Percentiles rank a stretch among this genome's conserved stretches.
Evolutionary conservation across 1,139 yeast genomes (phyloP).

Genomic region (Candida gigantensis): DNA sequence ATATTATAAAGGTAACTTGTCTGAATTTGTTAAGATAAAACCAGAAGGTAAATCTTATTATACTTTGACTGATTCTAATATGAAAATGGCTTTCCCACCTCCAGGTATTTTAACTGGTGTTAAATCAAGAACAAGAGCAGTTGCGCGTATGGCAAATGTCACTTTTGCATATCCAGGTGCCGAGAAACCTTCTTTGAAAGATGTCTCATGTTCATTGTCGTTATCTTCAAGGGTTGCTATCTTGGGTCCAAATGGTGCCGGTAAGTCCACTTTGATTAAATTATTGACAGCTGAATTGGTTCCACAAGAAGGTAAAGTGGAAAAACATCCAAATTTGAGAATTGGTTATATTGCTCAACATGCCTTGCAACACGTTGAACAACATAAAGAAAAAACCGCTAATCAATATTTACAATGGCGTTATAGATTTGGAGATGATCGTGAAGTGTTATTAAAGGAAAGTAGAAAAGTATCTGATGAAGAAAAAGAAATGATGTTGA

Average conservation of each 20-base stretch:
- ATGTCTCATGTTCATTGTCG: constrained; percentile 86
- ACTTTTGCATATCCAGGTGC: constrained; percentile 92
- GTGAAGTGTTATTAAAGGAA: constrained; percentile 92
- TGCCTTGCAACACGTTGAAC: constrained; percentile 95
- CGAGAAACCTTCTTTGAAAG: constrained; percentile 71
- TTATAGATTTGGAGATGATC: constrained; percentile 95
- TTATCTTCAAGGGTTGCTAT: constrained; percentile 95
- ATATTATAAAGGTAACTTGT: constrained; percentile 93
- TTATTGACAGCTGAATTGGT: constrained; percentile 87
- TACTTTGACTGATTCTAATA: constrained; percentile 90
- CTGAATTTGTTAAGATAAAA: constrained; percentile 85
- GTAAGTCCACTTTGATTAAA: constrained; percentile 94
- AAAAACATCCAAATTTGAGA: constrained; percentile 97
- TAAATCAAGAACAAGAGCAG: constrained; percentile 91
- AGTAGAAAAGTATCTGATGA: constrained; percentile 85
- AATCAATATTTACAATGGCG: constrained; percentile 98
- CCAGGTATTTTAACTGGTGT: constrained; percentile 97
- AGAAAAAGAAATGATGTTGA: constrained; percentile 77
- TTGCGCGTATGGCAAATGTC: constrained; percentile 85
- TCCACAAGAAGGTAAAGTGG: constrained; percentile 86
- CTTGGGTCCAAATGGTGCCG: constrained; percentile 98
- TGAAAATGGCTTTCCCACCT: constrained; percentile 97
- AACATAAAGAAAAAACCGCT: constrained; percentile 96
- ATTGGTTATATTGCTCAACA: constrained; percentile 99
- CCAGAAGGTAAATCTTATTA: constrained; percentile 98